Evolutionary conservation across 257 asterid species (phyloP).

Genomic region (Salvia rosmarinus): DNA sequence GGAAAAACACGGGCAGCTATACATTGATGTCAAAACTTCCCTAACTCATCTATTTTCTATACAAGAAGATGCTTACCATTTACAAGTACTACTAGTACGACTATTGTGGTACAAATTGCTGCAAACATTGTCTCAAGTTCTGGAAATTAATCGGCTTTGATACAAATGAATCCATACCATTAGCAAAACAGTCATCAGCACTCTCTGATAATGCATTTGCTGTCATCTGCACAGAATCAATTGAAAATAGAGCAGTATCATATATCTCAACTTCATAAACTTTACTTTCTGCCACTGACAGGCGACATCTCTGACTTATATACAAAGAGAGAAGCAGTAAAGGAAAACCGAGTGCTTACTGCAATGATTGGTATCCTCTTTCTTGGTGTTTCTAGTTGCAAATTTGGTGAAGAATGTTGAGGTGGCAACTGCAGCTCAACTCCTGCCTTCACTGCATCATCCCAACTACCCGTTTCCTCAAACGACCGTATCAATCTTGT

Average conservation of each 20-base stretch:
- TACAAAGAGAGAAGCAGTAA: background rate
- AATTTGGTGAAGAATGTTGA: slow-evolving; percentile 39
- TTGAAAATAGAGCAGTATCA: background rate
- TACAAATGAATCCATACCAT: slow-evolving; percentile 91
- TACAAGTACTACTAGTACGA: slow-evolving; percentile 36
- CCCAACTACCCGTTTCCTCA: slow-evolving; percentile 88
- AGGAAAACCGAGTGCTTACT: slow-evolving; percentile 44
- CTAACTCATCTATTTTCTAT: slow-evolving; percentile 57
- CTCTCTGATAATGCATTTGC: slow-evolving; percentile 86
- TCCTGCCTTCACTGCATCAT: slow-evolving; percentile 80
- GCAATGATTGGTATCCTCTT: slow-evolving; percentile 77
- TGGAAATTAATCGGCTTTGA: slow-evolving; percentile 80
- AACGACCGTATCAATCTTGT: slow-evolving; percentile 75
- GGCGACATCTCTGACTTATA: background rate
- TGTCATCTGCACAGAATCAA: slow-evolving; percentile 67
- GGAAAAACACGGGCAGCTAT: slow-evolving; percentile 9
- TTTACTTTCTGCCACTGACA: background rate
- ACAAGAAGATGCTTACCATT: slow-evolving; percentile 54
- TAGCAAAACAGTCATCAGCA: slow-evolving; percentile 81
- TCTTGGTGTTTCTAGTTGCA: slow-evolving; percentile 33
- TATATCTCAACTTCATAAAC: background rate
- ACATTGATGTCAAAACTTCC: slow-evolving; percentile 62
- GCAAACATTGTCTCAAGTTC: slow-evolving; percentile 68
- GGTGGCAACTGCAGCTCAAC: slow-evolving; percentile 49
- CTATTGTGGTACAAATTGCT: slow-evolving; percentile 51